Evolutionary conservation across 1,284 basidiomycete species (phyloP).

Genomic region (Ceratobasidium sp.): DNA sequence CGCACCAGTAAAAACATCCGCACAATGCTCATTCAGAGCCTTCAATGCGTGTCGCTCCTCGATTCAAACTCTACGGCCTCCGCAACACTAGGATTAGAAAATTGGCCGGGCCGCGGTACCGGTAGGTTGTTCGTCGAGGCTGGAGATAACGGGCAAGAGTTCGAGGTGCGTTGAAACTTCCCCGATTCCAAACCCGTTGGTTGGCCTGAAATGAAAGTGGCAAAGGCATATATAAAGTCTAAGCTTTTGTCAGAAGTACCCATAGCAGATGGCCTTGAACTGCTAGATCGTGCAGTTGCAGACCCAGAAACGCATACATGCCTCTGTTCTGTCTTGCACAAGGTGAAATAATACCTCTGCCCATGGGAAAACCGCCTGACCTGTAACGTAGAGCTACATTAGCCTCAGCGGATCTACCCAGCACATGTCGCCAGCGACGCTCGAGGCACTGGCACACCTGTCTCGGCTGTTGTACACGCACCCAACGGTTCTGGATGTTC

Average conservation of each 20-base stretch:
- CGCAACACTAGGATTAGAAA: constrained; percentile 10
- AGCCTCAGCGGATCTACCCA: constrained; percentile 52
- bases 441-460: constrained; percentile 69
- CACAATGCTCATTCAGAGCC: constrained; percentile 36
- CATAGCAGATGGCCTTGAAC: constrained; percentile 58
- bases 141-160: constrained; percentile 30
- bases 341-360: constrained; percentile 55
- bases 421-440: constrained; percentile 44
- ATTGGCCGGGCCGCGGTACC: constrained; percentile 31
- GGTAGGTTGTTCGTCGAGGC: constrained; percentile 36
- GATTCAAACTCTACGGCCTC: constrained; percentile 26
- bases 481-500: constrained; percentile 66
- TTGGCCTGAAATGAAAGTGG: background rate
- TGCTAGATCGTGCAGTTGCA: constrained; percentile 64
- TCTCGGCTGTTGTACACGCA: constrained; percentile 67
- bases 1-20: constrained; percentile 28
- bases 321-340: constrained; percentile 64
- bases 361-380: background rate
- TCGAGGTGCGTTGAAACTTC: constrained; percentile 22
- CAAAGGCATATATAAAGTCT: constrained; percentile 65
- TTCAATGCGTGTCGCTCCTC: constrained; percentile 37
- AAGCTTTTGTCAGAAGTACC: constrained; percentile 64
- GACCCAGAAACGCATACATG: constrained; percentile 66
- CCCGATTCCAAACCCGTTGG: background rate
- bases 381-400: constrained; percentile 12